Evolutionary conservation across 768 basidiomycete genomes (phyloP).

Genomic region (Fomitopsis serialis): DNA sequence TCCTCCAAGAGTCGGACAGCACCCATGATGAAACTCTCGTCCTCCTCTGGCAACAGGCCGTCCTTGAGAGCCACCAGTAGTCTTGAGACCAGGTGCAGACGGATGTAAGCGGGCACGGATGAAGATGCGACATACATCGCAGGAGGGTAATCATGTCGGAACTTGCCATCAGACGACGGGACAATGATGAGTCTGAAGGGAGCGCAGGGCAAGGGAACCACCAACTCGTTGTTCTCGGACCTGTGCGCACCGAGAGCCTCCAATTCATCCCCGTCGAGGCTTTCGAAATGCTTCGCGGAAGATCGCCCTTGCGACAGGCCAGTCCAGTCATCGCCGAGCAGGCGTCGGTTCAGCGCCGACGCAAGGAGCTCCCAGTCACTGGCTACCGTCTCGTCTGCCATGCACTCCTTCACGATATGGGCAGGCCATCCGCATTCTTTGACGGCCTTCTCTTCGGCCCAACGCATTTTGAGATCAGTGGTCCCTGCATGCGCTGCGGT

Average conservation of each 20-base stretch:
- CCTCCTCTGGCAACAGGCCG: constrained; percentile 52
- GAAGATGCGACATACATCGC: constrained; percentile 73
- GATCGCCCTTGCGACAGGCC: constrained; percentile 8
- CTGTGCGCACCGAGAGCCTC: constrained; percentile 43
- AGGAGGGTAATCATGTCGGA: constrained; percentile 44
- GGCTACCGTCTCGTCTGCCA: constrained; percentile 30
- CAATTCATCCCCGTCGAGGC: constrained; percentile 27
- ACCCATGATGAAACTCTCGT: constrained; percentile 70
- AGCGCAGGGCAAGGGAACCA: constrained; percentile 61
- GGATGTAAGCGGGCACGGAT: constrained; percentile 71
- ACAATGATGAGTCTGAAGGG: constrained; percentile 66
- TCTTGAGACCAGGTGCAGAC: constrained; percentile 71
- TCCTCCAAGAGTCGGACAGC: constrained; percentile 67
- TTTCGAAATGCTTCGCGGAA: constrained; percentile 32
- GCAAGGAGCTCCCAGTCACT: constrained; percentile 53
- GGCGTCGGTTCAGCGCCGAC: constrained; percentile 44
- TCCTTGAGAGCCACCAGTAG: constrained; percentile 53
- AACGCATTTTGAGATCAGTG: constrained; percentile 63
- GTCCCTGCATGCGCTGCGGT: constrained; percentile 57
- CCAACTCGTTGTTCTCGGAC: constrained; percentile 39
- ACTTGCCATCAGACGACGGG: constrained; percentile 39
- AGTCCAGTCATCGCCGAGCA: constrained; percentile 40
- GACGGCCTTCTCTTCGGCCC: constrained; percentile 74
- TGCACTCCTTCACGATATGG: constrained; percentile 57
- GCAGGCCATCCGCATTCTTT: constrained; percentile 84